Evolutionary conservation across 352 stramenopile species (phyloP), one percentile per base, ranked within the genome.

Genomic region (Globisporangium cederbergense): DNA sequence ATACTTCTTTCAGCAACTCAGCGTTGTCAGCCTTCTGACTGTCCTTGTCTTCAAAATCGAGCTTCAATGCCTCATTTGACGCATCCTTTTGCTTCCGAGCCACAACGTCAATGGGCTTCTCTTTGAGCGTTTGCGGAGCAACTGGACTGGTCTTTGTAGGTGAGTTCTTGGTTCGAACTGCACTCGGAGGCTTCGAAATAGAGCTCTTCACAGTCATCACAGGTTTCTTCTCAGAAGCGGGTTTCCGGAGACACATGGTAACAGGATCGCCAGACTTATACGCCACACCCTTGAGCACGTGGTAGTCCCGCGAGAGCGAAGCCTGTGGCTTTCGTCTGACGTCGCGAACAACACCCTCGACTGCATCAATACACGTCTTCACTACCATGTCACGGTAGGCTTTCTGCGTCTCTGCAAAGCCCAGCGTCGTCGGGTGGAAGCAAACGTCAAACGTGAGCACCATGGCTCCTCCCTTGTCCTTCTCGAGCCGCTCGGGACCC

Each of bases 391-490:
- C 77, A 10, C 75, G 72, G 65, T 97, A 98, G 46, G 78, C 68
- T 28, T 71, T 67, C 60, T 84, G 74, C 25, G 65, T 45, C 13
- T 73, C 76, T 51, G 83, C 85, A 52, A 89, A 83, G 56, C 80
- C 66, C 22, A 98, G 66, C 11, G 91, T 94, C 28, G 82, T 67
- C 20, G 94, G 86, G 63, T 98, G 88, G 66, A 97, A 98, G 57
- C 92, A 98, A 43, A 95, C 89, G 61, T 98, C 95, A 60, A 96
- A 97, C 0, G 92, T 97, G 9, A 76, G 64, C 18, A 89, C 81
- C 3, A 74, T 67, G 4, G 74, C 61, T 0, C 88, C 85, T 32
- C 77, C 60, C 64, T 98, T 96, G 73, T 98, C 95, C 2, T 68
- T 63, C 64, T 98, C 95, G 51, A 97, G 81, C 53, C 93, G 81